Percentiles rank a stretch among this genome's conserved stretches.
These are phyloP conservation scores for Plasmodium relictum DNA, from an alignment of 169 alveolate species.

Conservation along the genomic window DNA sequence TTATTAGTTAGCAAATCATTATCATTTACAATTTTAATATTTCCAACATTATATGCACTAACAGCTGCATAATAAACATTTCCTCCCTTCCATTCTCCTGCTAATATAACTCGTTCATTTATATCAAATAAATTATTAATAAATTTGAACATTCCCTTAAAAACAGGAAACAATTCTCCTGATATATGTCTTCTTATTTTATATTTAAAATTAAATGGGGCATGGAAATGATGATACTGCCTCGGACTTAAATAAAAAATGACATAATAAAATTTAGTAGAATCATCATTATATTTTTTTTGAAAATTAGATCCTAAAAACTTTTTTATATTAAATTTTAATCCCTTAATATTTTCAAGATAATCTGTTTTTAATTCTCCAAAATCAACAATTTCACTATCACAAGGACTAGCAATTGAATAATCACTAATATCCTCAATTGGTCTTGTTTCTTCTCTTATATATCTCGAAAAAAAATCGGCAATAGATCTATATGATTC, in stretches of 20 bases:
- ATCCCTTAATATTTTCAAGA: slow-evolving; percentile 37
- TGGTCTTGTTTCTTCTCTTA: slow-evolving; percentile 70
- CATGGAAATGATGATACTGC: slow-evolving; percentile 74
- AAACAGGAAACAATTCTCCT: slow-evolving; percentile 65
- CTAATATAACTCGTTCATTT: slow-evolving; percentile 58
- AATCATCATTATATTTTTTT: slow-evolving; percentile 50
- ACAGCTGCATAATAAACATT: slow-evolving; percentile 51
- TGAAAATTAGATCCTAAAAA: slow-evolving; percentile 58
- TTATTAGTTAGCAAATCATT: slow-evolving; percentile 53
- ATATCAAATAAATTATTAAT: slow-evolving; percentile 49
- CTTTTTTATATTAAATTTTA: slow-evolving; percentile 33
- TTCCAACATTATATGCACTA: slow-evolving; percentile 72
- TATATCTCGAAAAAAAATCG: slow-evolving; percentile 58
- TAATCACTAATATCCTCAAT: slow-evolving; percentile 53
- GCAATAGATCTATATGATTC: slow-evolving; percentile 63
- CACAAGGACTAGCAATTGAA: slow-evolving; percentile 62
- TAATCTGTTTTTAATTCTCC: slow-evolving; percentile 59
- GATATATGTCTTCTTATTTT: slow-evolving; percentile 72
- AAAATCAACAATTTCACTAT: slow-evolving; percentile 46
- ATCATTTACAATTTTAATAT: slow-evolving; percentile 43
- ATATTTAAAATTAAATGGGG: slow-evolving; percentile 70
- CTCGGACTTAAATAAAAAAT: slow-evolving; percentile 63
- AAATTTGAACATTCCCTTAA: slow-evolving; percentile 49
- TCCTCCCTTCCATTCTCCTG: slow-evolving; percentile 74
- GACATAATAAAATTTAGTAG: slow-evolving; percentile 61